Evolutionary conservation across 495 filamentous ascomycete genomes (phyloP), one percentile per base, ranked within the genome.

Genomic region (Diplogelasinospora grovesii): DNA sequence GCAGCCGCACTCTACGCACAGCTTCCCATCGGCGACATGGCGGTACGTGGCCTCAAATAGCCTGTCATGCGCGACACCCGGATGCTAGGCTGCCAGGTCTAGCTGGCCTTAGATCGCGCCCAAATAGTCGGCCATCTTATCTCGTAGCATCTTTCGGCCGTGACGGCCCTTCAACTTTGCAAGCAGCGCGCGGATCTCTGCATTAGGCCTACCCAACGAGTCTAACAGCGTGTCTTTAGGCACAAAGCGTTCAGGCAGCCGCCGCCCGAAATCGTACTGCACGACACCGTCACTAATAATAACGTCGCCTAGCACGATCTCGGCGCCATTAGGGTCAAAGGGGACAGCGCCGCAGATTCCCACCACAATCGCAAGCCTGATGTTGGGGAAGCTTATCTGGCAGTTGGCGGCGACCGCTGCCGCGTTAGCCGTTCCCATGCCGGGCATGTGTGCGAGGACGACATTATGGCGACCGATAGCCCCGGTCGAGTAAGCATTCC

Each of bases 251-350:
- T 64, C 38, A 23, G 57, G 53, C 22, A 54, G 49, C 25, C 52
- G 60, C 14, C 52, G 41, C 19, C 68, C 68, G 43, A 60, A 53
- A 31, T 64, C 59, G 36, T 63, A 63, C 43, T 70, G 47, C 9
- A 68, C 36, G 10, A 42, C 8, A 8, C 26, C 34, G 2, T 58
- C 60, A 31, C 65, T 66, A 21, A 73, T 64, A n/a, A 71, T 53
- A 0, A 71, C 62, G 43, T 73, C 65, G 7, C 69, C 66, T 1
- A 71, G 54, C 10, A 64, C 35, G 10, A 64, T 43, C 18, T 60
- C 52, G 11, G 23, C 28, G n/a, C 21, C 43, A 11, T 22, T 27
- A 22, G 19, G 8, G 14, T n/a, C 11, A 16, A 36, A 36, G 1
- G 57, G 58, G 4, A 50, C 43, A 8, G 45, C 61, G 5, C 58